These are phyloP conservation scores for Drechslera avenae DNA, from an alignment of 2,329 filamentous ascomycete genomes.

Conservation along the genomic window DNA sequence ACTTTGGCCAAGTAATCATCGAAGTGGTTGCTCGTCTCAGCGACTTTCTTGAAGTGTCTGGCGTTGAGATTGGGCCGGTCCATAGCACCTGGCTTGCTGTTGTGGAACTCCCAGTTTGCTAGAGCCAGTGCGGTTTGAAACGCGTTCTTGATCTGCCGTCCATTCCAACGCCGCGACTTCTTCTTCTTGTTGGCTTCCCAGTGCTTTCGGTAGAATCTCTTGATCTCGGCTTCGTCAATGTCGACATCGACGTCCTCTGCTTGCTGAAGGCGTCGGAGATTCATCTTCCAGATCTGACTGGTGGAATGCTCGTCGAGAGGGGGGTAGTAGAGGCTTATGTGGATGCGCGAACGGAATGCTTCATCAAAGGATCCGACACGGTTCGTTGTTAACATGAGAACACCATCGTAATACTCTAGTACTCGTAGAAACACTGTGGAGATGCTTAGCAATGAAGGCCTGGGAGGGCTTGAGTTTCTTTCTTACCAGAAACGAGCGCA, in stretches of 20 bases:
- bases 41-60: not conserved
- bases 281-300: not conserved
- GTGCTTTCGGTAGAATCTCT: not conserved
- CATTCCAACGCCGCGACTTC: conserved; percentile 40
- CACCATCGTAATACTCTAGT: conserved; percentile 51
- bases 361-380: conserved; percentile 48
- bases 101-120: not conserved
- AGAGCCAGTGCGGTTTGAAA: conserved; percentile 41
- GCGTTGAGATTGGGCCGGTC: not conserved
- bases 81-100: not conserved
- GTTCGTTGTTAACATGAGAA: conserved; percentile 53
- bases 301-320: not conserved
- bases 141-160: conserved; percentile 50
- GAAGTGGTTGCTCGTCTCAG: not conserved
- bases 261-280: not conserved
- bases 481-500: conserved; percentile 14
- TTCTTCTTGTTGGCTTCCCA: not conserved
- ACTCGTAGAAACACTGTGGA: conserved; percentile 34
- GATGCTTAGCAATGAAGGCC: no score
- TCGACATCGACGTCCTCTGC: not conserved
- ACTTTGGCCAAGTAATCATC: not conserved
- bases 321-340: conserved; percentile 47
- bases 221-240: not conserved
- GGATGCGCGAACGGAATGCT: conserved; percentile 45
- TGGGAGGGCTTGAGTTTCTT: no score